Evolutionary conservation across 2,329 filamentous ascomycete genomes (phyloP).

Genomic region (Furcasterigmium furcatum): DNA sequence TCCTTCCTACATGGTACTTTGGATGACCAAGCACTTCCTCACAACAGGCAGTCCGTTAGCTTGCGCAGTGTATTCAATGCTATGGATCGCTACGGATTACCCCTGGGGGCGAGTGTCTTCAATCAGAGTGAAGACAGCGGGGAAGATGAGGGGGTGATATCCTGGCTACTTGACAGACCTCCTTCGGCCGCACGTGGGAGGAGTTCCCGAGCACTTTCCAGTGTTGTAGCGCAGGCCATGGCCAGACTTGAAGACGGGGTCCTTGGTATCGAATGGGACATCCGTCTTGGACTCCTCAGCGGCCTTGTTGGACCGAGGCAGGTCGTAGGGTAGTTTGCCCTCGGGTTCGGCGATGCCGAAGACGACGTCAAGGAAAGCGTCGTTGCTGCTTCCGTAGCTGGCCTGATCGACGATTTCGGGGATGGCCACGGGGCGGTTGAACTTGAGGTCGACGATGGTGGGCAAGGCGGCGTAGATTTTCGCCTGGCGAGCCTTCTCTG

Average conservation of each 20-base stretch:
- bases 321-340: conserved; percentile 41
- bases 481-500: conserved; percentile 19
- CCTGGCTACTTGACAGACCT: too few relatives aligned
- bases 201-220: too few relatives aligned
- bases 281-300: conserved; percentile 27
- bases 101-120: too few relatives aligned
- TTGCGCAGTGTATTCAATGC: too few relatives aligned
- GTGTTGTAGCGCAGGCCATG: conserved; percentile 18
- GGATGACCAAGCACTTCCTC: too few relatives aligned
- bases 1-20: too few relatives aligned
- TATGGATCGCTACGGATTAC: too few relatives aligned
- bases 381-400: conserved; percentile 33
- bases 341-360: conserved; percentile 31
- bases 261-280: conserved; percentile 21
- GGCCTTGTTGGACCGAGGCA: conserved; percentile 39
- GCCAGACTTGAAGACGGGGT: conserved; percentile 24
- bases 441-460: conserved; percentile 37
- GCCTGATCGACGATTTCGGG: conserved; percentile 34
- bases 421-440: conserved; percentile 36
- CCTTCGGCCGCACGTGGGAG: too few relatives aligned
- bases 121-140: too few relatives aligned
- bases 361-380: conserved; percentile 40
- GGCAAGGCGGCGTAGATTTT: conserved; percentile 32
- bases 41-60: too few relatives aligned
- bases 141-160: too few relatives aligned